Evolutionary conservation across 2,329 filamentous ascomycete genomes (phyloP), one percentile per base, ranked within the genome.

Genomic region (Cordyceps farinosa): DNA sequence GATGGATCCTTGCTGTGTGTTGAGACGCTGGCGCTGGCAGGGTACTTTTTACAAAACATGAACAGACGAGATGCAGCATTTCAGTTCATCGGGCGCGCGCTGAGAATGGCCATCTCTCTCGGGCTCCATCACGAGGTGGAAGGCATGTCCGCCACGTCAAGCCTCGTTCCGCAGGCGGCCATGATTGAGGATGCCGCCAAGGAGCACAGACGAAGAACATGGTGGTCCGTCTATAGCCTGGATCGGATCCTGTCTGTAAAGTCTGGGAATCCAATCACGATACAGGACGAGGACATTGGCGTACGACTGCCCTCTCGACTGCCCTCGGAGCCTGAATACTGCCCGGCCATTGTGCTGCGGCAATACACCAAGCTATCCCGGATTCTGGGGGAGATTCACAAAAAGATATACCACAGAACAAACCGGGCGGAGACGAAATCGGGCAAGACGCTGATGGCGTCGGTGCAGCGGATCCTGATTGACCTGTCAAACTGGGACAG

Each of bases 171-270:
- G 68, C 73, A 11, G 64, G 67, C 2, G 34, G 40, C 29, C 11
- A 32, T 48, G 22, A 71, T 82, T 5, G 76, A 77, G 61, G 75
- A 78, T 17, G 71, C 72, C 1, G 75, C 76, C 11, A 74, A 78
- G 42, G 82, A 85, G 65, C 80, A 79, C 62, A 76, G 82, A 9
- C 77, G 83, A 8, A 76, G 82, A 8, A 76, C 82, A 4, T 85
- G 82, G 82, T 85, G 82, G 82, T 83, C 79, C 38, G 78, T 84
- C 1, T 85, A 85, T 68, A 83, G 81, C 66, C 72, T 85, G 44
- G 82, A 84, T 68, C 74, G 80, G 15, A 79, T 85, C 34, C 71
- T 84, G 1, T 80, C 79, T 3, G 80, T 82, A 63, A 85, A 84
- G 65, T 81, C 80, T 1, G 82, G 82, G 8, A 82, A 84, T 65